Percentiles rank a stretch among this genome's conserved stretches.
Evolutionary conservation across 75 land plant species (phyloP).

Genomic region (Pinus albicaulis): DNA sequence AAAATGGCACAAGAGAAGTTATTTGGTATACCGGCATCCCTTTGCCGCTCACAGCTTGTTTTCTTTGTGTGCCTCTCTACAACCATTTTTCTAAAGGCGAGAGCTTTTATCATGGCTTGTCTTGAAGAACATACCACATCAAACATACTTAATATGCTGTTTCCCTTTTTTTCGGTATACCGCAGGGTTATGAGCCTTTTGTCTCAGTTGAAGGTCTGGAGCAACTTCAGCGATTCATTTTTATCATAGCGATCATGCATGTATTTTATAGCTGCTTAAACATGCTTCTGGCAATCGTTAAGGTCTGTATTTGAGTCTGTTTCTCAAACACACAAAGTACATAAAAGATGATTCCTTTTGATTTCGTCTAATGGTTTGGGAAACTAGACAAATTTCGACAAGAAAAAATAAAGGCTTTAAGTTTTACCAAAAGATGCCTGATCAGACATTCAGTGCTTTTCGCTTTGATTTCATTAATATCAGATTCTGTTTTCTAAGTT

Average conservation of each 20-base stretch:
- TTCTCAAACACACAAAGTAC: not conserved
- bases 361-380: not conserved
- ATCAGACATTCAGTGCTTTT: not conserved
- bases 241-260: slow-evolving; percentile 83
- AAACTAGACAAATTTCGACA: not conserved
- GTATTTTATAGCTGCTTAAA: slow-evolving; percentile 81
- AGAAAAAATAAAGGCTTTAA: not conserved
- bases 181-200: slow-evolving; percentile 81
- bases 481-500: not conserved
- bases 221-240: slow-evolving; percentile 77
- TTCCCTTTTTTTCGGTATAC: not conserved
- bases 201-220: slow-evolving; percentile 79
- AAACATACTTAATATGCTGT: not conserved
- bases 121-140: not conserved
- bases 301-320: slow-evolving; percentile 30
- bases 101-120: not conserved
- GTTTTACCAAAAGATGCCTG: not conserved
- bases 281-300: slow-evolving; percentile 72
- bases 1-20: not conserved
- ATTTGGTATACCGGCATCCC: not conserved
- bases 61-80: not conserved
- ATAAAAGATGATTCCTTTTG: not conserved
- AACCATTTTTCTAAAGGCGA: not conserved
- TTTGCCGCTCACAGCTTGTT: not conserved
- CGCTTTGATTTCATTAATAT: not conserved